These are phyloP conservation scores for Boletus smithii DNA, from an alignment of 1,284 basidiomycete genomes.

Conservation along the genomic window DNA sequence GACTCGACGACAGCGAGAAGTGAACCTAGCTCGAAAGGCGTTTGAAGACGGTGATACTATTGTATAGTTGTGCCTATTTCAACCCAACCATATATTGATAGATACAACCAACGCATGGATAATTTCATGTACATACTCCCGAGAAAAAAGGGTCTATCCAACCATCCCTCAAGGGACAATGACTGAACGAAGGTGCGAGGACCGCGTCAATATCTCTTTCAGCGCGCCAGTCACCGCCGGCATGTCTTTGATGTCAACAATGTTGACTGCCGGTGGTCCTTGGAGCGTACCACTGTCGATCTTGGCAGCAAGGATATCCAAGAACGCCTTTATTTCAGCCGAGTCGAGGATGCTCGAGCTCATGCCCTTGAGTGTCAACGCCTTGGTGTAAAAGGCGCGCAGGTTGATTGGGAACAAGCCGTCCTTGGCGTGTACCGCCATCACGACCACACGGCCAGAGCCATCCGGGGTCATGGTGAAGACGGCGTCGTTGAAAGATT, in stretches of 20 bases:
- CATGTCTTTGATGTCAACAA: constrained; percentile 22
- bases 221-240: constrained; percentile 21
- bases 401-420: constrained; percentile 31
- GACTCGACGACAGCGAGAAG: not conserved
- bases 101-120: not conserved
- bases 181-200: constrained; percentile 31
- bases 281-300: constrained; percentile 30
- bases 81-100: not conserved
- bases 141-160: no score
- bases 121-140: no score
- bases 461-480: constrained; percentile 34
- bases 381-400: constrained; percentile 34
- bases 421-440: constrained; percentile 36
- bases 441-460: constrained; percentile 33
- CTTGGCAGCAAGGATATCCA: constrained; percentile 30
- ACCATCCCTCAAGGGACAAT: constrained; percentile 29
- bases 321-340: constrained; percentile 28
- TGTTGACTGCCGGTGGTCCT: constrained; percentile 27
- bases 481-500: constrained; percentile 34
- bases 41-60: no score
- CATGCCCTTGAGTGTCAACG: constrained; percentile 34
- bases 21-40: not conserved
- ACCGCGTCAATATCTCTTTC: constrained; percentile 25
- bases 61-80: no score
- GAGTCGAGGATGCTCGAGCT: constrained; percentile 26